These are phyloP conservation scores for Cardamine occulta DNA, from an alignment of 345 rosid genomes.

Conservation along the genomic window DNA sequence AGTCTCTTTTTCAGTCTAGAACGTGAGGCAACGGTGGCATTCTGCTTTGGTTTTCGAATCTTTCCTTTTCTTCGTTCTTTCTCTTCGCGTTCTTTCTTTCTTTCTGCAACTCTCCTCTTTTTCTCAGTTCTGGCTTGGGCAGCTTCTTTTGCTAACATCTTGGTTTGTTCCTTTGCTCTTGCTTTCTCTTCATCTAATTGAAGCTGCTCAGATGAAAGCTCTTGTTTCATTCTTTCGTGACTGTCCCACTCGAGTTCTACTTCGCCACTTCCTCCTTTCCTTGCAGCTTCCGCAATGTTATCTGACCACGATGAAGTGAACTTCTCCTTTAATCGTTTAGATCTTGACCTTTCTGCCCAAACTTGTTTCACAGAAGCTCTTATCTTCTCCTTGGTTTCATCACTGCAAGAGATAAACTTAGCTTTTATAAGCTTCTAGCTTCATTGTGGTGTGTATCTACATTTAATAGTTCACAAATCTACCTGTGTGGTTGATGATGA, in stretches of 20 bases:
- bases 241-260: conserved; percentile 75
- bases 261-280: conserved; percentile 64
- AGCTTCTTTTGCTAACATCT: conserved; percentile 52
- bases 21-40: conserved; percentile 35
- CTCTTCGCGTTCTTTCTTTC: conserved; percentile 56
- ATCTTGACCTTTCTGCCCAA: conserved; percentile 69
- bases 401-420: conserved; percentile 54
- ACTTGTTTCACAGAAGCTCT: conserved; percentile 53
- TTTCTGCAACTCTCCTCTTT: conserved; percentile 56
- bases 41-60: conserved; percentile 36
- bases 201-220: conserved; percentile 54
- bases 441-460: neutral
- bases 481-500: conserved; percentile 72
- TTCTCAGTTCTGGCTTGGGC: conserved; percentile 59
- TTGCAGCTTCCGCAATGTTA: conserved; percentile 69
- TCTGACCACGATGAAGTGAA: conserved; percentile 57
- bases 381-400: conserved; percentile 68
- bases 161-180: conserved; percentile 52
- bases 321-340: conserved; percentile 51
- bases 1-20: conserved; percentile 59
- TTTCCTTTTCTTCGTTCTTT: conserved; percentile 50
- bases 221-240: conserved; percentile 57
- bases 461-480: conserved; percentile 21
- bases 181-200: conserved; percentile 52
- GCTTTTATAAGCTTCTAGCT: neutral